Evolutionary conservation across 768 basidiomycete species (phyloP).

Genomic region (Boletellus sp.): DNA sequence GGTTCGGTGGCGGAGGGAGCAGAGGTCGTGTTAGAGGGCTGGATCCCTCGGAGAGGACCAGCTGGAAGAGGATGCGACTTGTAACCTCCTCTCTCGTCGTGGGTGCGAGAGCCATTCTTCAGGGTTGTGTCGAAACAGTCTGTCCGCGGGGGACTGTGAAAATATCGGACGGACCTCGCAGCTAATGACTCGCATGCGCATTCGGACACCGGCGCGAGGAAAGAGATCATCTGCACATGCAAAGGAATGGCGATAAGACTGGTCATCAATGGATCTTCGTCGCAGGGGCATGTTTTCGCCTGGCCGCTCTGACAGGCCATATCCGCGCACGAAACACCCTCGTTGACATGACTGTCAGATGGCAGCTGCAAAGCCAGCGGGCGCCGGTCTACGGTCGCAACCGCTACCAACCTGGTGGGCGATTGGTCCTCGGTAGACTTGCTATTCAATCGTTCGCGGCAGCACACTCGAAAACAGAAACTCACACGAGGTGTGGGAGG

Average conservation of each 20-base stretch:
- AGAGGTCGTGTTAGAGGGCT: slow-evolving; percentile 33
- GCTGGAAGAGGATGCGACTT: slow-evolving; percentile 29
- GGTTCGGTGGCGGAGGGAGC: slow-evolving; percentile 13
- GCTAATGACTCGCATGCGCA: not conserved
- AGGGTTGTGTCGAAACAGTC: not conserved
- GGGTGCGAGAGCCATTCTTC: slow-evolving; percentile 6
- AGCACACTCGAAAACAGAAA: not conserved
- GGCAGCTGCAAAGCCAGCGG: no score
- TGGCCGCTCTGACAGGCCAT: no score
- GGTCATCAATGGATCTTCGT: not conserved
- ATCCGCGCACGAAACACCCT: no score
- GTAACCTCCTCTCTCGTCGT: slow-evolving; percentile 25
- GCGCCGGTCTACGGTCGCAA: no score
- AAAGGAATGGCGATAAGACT: not conserved
- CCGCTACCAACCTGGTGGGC: no score
- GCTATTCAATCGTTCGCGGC: no score
- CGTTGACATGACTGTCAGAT: no score
- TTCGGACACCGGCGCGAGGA: not conserved
- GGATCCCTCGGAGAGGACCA: slow-evolving; percentile 30
- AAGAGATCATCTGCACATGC: not conserved
- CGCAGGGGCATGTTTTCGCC: no score
- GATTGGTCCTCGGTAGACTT: no score
- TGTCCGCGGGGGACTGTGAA: not conserved
- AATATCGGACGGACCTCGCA: not conserved
- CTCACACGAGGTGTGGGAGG: not conserved